Evolutionary conservation across 108 stramenopile genomes (phyloP), one percentile per base, ranked within the genome.

Genomic region (Poteriospumella lacustris): DNA sequence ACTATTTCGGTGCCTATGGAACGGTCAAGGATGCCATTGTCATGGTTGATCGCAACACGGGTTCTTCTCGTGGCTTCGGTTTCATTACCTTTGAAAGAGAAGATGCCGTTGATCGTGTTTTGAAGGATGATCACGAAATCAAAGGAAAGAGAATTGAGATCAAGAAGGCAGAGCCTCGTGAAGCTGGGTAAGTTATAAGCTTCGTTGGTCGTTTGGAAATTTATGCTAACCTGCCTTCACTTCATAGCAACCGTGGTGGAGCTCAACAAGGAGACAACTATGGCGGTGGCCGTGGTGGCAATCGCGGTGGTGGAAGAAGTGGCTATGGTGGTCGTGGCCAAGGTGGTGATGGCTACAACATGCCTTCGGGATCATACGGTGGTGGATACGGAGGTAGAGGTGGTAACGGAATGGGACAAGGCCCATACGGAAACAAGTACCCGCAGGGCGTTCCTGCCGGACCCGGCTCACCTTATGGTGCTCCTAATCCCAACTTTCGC

Each of bases 1-100:
- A 82, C 41, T 86, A 86, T 41, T 86, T 86, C 56, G 36, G 60
- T 24, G 36, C 5, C 12, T 73, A 29, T 73, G 43, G 70, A 28
- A 9, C 24, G 28, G 43, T 56, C 26, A 44, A 73, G 2, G 79
- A 79, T 68, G 33, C 72, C 1, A 41, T 70, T 15, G 69, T 72
- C 47, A 52, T 52, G 78, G 44, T 67, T 52, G 56, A 70, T 68
- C 78, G 78, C 15, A 42, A 72, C 39, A 79, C 78, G 29, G 1
- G 34, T 1, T 31, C 28, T 24, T 79, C 78, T 1, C 42, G 78
- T 3, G 78, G 78, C 5, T 79, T 79, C 33, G 78, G 78, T 39
- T 79, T 79, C 72, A 43, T 79, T 2, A 72, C 78, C 1, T 1
- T 73, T 73, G 44, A 73, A 52, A 73, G 70, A 52, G 70, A 73